Base-by-base conservation (phyloP, 2,329 filamentous ascomycete species). In the Chaetomiaceae sp. region DNA sequence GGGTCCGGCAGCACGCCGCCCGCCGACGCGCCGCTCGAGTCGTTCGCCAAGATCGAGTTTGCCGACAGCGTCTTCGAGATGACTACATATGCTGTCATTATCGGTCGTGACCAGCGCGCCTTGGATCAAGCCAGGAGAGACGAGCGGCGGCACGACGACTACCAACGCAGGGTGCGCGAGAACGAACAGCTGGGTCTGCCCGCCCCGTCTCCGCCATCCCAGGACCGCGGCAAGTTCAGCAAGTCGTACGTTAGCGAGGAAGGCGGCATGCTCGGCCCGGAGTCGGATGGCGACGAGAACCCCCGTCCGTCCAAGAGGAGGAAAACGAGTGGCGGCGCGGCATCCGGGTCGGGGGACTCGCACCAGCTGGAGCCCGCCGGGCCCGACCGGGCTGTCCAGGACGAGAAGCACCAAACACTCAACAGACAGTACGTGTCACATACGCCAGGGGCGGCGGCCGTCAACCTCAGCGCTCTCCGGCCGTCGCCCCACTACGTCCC, bases 11-110 rank as follows among this genome's bases (percentile, higher is more conserved):
- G 60, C 41, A 61, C 55, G n/a, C 52, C 62, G 7, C 61, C 65
- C 17, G 44, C 48, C 33, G 62, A 60, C 40, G 56, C 58, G 10
- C 62, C 61, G 22, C 63, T 80, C 12, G 73, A 79, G 57, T 78
- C 75, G 3, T 80, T 78, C 60, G 76, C 76, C 35, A 69, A 72
- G 42, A 70, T 90, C 50, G 78, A 82, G 57, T 89, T 90, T 60
- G 74, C 77, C 55, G 86, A 90, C 68, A 84, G 84, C 60, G 76
- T 81, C 46, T 89, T 86, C 62, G 85, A 86, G 65, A 85, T 90
- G 80, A 87, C 81, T 42, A 88, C 84, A 1, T 83, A 83, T 56
- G 74, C 78, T 42, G 76, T 89, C 56, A 77, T 86, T 47, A 78
- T 90, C 22, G 85, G 84, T 45, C 81, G 86, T 50, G 85, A 89